phyloP scores from a whole-genome alignment of 306 rosid genomes.

The Dalbergia oliveri region DNA sequence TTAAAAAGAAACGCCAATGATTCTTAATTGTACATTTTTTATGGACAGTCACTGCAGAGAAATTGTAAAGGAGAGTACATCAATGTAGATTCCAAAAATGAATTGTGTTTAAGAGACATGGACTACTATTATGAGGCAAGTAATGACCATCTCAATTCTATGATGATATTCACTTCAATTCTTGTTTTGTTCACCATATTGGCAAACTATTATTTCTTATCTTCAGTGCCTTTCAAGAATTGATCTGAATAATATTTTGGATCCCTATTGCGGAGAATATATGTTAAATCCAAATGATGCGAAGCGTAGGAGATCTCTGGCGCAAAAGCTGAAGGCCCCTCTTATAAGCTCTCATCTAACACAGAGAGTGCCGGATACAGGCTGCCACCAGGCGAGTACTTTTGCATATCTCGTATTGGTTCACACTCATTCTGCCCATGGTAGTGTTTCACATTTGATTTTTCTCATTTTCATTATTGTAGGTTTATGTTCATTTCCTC shows the following conservation, averaged over 20 bases:
- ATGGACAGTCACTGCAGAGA: conserved; percentile 57
- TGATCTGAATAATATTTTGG: conserved; percentile 40
- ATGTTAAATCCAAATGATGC: conserved; percentile 21
- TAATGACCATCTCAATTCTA: neutral
- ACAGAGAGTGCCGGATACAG: conserved; percentile 6
- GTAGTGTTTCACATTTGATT: neutral
- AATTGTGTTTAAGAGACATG: conserved; percentile 50
- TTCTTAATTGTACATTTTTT: neutral
- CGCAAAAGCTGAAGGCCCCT: conserved; percentile 24
- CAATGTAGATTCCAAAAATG: conserved; percentile 46
- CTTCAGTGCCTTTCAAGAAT: conserved; percentile 60
- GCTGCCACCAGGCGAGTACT: conserved; percentile 50
- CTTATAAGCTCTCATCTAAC: conserved; percentile 36
- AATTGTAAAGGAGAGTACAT: conserved; percentile 60
- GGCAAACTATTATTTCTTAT: neutral
- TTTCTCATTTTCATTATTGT: neutral
- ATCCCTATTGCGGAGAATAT: conserved; percentile 37
- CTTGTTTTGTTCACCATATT: neutral
- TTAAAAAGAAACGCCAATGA: neutral
- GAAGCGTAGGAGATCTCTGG: conserved; percentile 45
- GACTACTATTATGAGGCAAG: conserved; percentile 46
- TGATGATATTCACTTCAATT: neutral
- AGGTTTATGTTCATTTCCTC: conserved; percentile 43
- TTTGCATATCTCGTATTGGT: neutral
- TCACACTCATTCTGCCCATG: neutral